Evolutionary conservation across 2,329 filamentous ascomycete genomes (phyloP).

Genomic region (Colletotrichum lindemuthianum): DNA sequence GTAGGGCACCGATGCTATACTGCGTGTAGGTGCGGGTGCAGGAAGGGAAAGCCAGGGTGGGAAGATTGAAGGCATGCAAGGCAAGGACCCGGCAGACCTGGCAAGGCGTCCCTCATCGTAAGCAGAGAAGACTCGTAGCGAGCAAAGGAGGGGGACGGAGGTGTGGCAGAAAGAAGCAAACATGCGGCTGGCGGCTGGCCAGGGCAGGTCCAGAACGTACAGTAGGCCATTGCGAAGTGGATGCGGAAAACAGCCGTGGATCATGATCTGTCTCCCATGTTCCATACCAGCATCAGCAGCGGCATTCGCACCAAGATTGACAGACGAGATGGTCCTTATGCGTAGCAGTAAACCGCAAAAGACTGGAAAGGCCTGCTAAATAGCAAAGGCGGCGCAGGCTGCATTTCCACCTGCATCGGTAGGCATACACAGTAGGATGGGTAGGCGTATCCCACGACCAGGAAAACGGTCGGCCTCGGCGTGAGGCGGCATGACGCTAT

Average conservation of each 20-base stretch:
- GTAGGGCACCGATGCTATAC: background rate
- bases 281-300: no score
- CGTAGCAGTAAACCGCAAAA: no score
- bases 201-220: conserved; percentile 24
- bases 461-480: background rate
- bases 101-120: conserved; percentile 4
- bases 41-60: no score
- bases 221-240: conserved; percentile 7
- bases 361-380: no score
- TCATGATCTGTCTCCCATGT: no score
- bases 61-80: no score
- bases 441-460: background rate
- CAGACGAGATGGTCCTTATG: no score
- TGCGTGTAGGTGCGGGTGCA: no score
- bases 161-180: conserved; percentile 31
- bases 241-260: background rate
- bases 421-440: no score
- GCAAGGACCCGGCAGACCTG: background rate
- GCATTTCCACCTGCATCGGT: no score
- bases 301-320: no score
- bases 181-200: conserved; percentile 29
- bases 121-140: conserved; percentile 7
- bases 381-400: no score
- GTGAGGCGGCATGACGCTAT: conserved; percentile 7
- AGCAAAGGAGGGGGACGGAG: conserved; percentile 29